Evolutionary conservation across 73 alveolate species (phyloP), one percentile per base, ranked within the genome.

Genomic region (Paramecium tetraurelia): DNA sequence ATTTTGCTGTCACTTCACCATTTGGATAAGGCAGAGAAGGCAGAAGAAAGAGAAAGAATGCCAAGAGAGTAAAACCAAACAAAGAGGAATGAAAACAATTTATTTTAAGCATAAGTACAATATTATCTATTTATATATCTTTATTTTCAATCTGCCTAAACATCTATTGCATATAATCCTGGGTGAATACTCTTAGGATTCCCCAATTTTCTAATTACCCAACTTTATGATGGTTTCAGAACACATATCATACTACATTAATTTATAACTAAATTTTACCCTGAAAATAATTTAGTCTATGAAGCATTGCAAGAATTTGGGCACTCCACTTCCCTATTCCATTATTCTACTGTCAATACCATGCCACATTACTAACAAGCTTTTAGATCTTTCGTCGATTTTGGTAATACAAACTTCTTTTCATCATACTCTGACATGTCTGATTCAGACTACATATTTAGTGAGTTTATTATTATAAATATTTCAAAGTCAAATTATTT

Each of bases 31-130:
- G 98, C 11, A 89, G 95, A 83, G 84, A 86, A 71, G 99, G 99
- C 53, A 93, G 99, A 93, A 95, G 95, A 92, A 96, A 96, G 98
- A 95, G 95, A 86, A 95, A 95, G 96, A 96, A 95, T 92, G 89
- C 97, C 86, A 92, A 85, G 46, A 95, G 86, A 87, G 93, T 89
- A 29, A 93, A 93, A 9, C 95, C 94, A 21, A 93, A 90, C 40
- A 93, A 92, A 27, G 96, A 38, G 18, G 94, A 22, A 29, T 92
- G 95, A 53, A 20, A 31, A 27, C 84, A 68, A 36, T 72, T 36
- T 72, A 21, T 36, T 72, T 35, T 36, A 40, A 33, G 46, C 33
- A 36, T 36, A 35, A 72, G 86, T 72, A 72, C 86, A 72, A 72
- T 72, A 72, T 72, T 72, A 72, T 53, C 69, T 53, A 53, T 18